Evolutionary conservation across 2,329 filamentous ascomycete genomes (phyloP), one percentile per base, ranked within the genome.

Genomic region (Grosmannia clavigera): DNA sequence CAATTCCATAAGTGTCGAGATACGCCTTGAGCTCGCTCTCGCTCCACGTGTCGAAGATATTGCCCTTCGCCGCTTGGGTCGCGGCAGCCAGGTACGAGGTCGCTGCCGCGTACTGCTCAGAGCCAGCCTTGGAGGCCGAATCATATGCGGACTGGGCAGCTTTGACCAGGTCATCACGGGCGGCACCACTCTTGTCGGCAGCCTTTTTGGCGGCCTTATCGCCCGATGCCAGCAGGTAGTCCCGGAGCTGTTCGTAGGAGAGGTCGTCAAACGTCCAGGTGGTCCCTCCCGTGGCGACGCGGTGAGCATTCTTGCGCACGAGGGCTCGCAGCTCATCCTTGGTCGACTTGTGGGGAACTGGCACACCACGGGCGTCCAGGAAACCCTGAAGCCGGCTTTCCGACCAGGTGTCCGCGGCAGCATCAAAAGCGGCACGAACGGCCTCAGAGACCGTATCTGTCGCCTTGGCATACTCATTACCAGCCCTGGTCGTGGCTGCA

Each of bases 181-280:
- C 85, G 22, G 80, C 82, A 63, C 80, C 81, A 52, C 82, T 79
- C 71, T 85, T 84, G 65, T 85, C 77, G 22, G 81, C 79, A 16
- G 77, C 78, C 70, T 86, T 76, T 72, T 83, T 78, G 22, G 81
- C 81, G 2, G 79, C 74, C 7, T 74, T 74, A 63, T 84, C 74
- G 31, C 82, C 81, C 51, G 77, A 77, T 53, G 74, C 74, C 5
- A 68, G 67, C 11, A 86, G 74, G 62, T 83, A 84, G 1, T 74
- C 70, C 76, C 84, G 85, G 55, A 92, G 72, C 67, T 88, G 87
- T 3, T 90, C 85, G 58, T 80, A 78, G 48, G 83, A 87, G 72
- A 87, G 84, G 63, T 90, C 89, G 65, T 92, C 87, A 69, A 90
- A 91, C 19, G 85, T 90, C 87, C 88, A 92, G 3, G 85, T 82